Conservation (phyloP, 2,329 filamentous ascomycete species). For the Pestalotiopsis sp. region DNA sequence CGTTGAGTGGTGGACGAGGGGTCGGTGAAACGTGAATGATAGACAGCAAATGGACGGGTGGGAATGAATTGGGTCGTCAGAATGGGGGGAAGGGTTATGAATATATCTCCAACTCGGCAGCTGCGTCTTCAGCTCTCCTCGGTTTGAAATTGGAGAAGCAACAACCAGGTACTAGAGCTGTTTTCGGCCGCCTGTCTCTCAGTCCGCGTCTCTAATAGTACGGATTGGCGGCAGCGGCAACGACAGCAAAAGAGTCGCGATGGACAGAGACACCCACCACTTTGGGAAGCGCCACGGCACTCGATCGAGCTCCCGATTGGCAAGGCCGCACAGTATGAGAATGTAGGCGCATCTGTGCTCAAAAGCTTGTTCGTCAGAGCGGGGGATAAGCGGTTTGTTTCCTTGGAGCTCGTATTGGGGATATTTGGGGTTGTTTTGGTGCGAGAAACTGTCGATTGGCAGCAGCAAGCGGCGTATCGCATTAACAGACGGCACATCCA, state of each 20-base stretch:
- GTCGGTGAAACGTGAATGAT: no score
- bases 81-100: background rate
- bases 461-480: background rate
- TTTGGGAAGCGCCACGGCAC: background rate
- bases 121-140: constrained; percentile 1
- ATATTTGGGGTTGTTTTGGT: background rate
- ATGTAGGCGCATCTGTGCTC: background rate
- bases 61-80: no score
- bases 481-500: background rate
- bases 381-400: background rate
- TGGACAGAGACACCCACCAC: background rate
- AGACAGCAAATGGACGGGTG: no score
- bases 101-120: background rate
- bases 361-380: background rate
- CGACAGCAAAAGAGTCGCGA: background rate
- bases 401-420: background rate
- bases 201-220: background rate
- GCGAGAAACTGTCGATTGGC: background rate
- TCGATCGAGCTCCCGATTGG: background rate
- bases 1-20: no score
- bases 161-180: background rate
- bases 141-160: background rate
- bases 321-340: background rate
- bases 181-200: background rate
- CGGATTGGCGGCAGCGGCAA: background rate